A percentile compares a stretch with the other conserved stretches of the same genome.
These are phyloP conservation scores for Salvia hispanica DNA, from an alignment of 257 asterid genomes.

Conservation along the genomic window DNA sequence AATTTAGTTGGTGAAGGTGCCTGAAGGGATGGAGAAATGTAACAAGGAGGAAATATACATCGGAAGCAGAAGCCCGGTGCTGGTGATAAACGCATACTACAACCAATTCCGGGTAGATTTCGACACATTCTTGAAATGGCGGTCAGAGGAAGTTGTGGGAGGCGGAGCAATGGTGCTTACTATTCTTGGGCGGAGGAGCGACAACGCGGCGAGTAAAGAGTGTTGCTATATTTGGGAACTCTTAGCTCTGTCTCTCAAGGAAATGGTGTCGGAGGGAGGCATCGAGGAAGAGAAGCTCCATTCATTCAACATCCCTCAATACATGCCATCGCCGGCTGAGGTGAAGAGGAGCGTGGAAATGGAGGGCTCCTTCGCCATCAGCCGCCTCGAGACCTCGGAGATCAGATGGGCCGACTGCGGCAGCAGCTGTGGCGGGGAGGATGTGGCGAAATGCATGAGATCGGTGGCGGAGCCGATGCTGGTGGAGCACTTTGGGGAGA, in stretches of 20 bases:
- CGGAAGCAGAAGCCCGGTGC: constrained; percentile 43
- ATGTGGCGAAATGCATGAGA: constrained; percentile 59
- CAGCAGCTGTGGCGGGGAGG: constrained; percentile 32
- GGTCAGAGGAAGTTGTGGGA: constrained; percentile 55
- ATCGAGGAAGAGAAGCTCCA: constrained; percentile 51
- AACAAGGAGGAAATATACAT: constrained; percentile 16
- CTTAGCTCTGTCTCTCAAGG: constrained; percentile 36
- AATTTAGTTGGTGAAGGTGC: too few species aligned
- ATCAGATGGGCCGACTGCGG: constrained; percentile 52
- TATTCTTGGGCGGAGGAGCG: constrained; percentile 47
- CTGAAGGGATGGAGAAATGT: too few species aligned
- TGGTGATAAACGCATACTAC: constrained; percentile 53
- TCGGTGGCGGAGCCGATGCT: constrained; percentile 68
- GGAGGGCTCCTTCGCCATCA: constrained; percentile 55
- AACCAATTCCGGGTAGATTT: constrained; percentile 60
- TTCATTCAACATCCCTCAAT: constrained; percentile 63
- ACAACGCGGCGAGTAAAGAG: constrained; percentile 26
- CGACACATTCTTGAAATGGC: constrained; percentile 46
- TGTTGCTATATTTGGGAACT: constrained; percentile 68
- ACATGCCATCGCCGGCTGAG: constrained; percentile 59
- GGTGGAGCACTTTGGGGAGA: constrained; percentile 53
- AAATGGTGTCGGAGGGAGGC: constrained; percentile 49
- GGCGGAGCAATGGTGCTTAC: constrained; percentile 76
- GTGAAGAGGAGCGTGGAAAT: constrained; percentile 42
- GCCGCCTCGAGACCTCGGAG: constrained; percentile 43